phyloP scores from a whole-genome alignment of 805 yeast genomes.

The Maudiozyma barnettii region DNA sequence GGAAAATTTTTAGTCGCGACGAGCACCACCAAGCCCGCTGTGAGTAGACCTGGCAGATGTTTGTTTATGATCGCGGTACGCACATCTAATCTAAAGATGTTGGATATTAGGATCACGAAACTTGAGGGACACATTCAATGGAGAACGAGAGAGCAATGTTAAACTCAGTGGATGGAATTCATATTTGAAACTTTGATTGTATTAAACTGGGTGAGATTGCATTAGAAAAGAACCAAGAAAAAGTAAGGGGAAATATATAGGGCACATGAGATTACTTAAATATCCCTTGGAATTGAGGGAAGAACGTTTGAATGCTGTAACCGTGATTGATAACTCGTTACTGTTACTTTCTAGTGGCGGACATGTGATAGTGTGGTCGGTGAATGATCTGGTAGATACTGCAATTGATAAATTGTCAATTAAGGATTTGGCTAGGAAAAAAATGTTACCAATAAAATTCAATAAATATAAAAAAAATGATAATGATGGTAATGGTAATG shows the following conservation, averaged over 20 bases:
- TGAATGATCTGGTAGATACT: slow-evolving; percentile 18
- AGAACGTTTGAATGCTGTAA: slow-evolving; percentile 22
- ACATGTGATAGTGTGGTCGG: slow-evolving; percentile 24
- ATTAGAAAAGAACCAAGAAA: no score
- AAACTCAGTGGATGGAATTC: no score
- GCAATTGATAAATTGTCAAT: slow-evolving; percentile 21
- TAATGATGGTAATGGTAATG: neutral
- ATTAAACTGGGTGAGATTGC: no score
- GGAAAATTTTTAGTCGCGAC: neutral
- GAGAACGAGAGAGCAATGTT: no score
- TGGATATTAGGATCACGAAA: no score
- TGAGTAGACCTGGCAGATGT: no score
- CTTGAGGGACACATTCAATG: no score
- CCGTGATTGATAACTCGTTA: slow-evolving; percentile 9
- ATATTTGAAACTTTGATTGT: no score
- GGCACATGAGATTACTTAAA: slow-evolving; percentile 22
- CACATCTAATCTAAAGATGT: no score
- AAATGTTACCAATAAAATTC: slow-evolving; percentile 1
- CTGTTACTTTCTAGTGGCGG: slow-evolving; percentile 17
- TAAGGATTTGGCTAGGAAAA: slow-evolving; percentile 6
- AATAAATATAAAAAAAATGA: neutral
- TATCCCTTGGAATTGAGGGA: slow-evolving; percentile 20
- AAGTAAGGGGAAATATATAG: neutral
- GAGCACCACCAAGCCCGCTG: neutral
- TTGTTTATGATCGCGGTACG: no score